A percentile compares a stretch with the other conserved stretches of the same genome.
These are phyloP conservation scores for Euclidium syriacum DNA, from an alignment of 345 rosid species.

Conservation along the genomic window DNA sequence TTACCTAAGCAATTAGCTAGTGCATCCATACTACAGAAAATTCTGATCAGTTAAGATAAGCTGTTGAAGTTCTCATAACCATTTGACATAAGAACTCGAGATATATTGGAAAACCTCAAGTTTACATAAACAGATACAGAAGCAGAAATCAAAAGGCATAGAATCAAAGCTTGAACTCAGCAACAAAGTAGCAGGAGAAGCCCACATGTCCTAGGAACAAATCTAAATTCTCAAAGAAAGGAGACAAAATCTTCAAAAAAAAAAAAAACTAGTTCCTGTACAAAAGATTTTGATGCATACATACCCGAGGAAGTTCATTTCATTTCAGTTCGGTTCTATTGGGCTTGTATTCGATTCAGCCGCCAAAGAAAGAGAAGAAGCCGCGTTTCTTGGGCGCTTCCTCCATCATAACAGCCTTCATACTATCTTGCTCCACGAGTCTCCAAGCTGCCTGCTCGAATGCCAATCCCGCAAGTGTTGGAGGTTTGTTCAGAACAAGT, in stretches of 20 bases:
- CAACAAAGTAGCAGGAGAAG: slow-evolving; percentile 22
- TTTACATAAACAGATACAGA: slow-evolving; percentile 15
- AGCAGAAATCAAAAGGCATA: slow-evolving; percentile 11
- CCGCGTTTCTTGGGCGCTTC: slow-evolving; percentile 91
- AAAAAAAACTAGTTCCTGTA: slow-evolving; percentile 34
- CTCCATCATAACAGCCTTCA: slow-evolving; percentile 95
- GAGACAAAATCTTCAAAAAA: slow-evolving; percentile 20
- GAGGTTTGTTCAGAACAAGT: slow-evolving; percentile 83
- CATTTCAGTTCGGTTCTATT: neutral
- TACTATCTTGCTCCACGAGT: slow-evolving; percentile 92
- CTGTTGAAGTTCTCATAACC: neutral
- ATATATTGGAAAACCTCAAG: slow-evolving; percentile 13
- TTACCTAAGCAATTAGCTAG: neutral
- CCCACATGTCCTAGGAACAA: slow-evolving; percentile 9
- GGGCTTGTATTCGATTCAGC: slow-evolving; percentile 12
- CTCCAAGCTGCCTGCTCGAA: slow-evolving; percentile 99
- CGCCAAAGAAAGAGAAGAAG: slow-evolving; percentile 86
- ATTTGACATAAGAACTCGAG: slow-evolving; percentile 13
- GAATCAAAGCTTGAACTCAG: slow-evolving; percentile 27
- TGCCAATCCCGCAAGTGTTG: slow-evolving; percentile 88
- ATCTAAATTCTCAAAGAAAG: slow-evolving; percentile 22
- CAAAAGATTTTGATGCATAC: slow-evolving; percentile 23
- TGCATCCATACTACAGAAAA: neutral
- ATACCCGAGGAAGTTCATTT: slow-evolving; percentile 22
- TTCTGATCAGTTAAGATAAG: neutral